phyloP scores from a whole-genome alignment of 2,329 filamentous ascomycete genomes.

The Colletotrichum sp. region DNA sequence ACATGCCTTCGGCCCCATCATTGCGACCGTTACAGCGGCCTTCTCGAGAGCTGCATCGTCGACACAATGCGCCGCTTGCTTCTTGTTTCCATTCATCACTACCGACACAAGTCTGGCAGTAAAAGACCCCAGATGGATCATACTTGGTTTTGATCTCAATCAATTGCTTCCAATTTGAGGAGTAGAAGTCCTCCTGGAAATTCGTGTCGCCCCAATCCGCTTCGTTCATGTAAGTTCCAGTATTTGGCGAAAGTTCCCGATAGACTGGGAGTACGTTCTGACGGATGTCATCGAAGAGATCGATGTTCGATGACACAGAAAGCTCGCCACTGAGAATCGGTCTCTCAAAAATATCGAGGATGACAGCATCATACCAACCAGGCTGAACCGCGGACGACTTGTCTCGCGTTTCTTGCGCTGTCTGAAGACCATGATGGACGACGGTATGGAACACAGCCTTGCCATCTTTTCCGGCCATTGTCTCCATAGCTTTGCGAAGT shows the following conservation, averaged over 20 bases:
- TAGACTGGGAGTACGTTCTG: neutral
- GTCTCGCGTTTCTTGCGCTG: neutral
- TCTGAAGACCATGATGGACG: constrained; percentile 8
- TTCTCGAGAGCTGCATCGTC: neutral
- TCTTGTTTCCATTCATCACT: constrained; percentile 48
- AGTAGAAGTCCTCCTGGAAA: constrained; percentile 34
- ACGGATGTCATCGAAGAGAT: neutral
- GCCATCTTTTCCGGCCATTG: neutral
- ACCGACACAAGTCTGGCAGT: constrained; percentile 48
- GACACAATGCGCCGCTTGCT: neutral
- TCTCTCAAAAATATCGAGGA: constrained; percentile 52
- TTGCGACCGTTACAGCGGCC: neutral
- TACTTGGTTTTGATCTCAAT: constrained; percentile 53
- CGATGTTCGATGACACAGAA: neutral
- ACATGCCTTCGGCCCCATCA: neutral
- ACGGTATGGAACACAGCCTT: neutral
- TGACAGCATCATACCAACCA: neutral
- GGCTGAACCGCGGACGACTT: neutral
- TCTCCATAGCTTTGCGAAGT: neutral
- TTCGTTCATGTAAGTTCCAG: constrained; percentile 56
- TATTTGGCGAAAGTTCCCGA: neutral
- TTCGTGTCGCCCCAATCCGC: constrained; percentile 34
- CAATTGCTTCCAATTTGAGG: constrained; percentile 44
- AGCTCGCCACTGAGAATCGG: neutral
- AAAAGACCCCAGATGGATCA: constrained; percentile 51